Base-by-base conservation (phyloP, 2,329 filamentous ascomycete species). In the Drechslera avenae region DNA sequence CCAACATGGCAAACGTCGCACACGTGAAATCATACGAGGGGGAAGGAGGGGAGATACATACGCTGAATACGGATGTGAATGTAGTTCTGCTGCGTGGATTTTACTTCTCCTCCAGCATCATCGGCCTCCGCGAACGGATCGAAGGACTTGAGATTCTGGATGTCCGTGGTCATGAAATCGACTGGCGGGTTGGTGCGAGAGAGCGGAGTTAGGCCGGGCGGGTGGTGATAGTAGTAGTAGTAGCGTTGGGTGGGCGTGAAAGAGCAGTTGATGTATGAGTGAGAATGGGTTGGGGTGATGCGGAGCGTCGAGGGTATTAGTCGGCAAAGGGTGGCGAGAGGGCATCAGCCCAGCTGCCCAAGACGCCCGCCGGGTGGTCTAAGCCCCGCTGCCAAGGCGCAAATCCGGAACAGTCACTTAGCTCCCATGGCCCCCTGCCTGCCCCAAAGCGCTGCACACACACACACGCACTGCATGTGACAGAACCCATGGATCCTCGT, bases 91-190 rank as follows among this genome's bases (percentile, higher is more conserved):
- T 96, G 90, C 21, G 48, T 52, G 77, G 89, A 87, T 81, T 94
- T 94, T 77, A 86, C 88, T 82, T 96, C 90, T 84, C 91, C 92
- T 79, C 89, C 91, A 79, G 96, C 92, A 88, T 97, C 93, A 90
- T 97, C 94, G 86, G 92, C 94, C 90, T 97, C 94, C 88, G 94
- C 94, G 91, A 99, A 99, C 89, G 94, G 94, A 88, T 99, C 94
- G 65, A 68, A 68, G 65, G 60, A 61, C 63, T 67, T 66, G 56
- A 68, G 63, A 60, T 68, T 97, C 56, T 67, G 67, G 57, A 68
- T 68, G 58, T 67, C 64, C 58, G 67, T 69, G 64, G 75, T 65
- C 65, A 71, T 69, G 63, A 63, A 64, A 65, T 64, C 67, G 65
- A 62, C 59, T 63, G 64, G 59, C 57, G 57, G 59, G 64, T 60